A percentile compares a stretch with the other conserved stretches of the same genome.
phyloP scores from a whole-genome alignment of 2,329 filamentous ascomycete species.

The Septoria petroselini region DNA sequence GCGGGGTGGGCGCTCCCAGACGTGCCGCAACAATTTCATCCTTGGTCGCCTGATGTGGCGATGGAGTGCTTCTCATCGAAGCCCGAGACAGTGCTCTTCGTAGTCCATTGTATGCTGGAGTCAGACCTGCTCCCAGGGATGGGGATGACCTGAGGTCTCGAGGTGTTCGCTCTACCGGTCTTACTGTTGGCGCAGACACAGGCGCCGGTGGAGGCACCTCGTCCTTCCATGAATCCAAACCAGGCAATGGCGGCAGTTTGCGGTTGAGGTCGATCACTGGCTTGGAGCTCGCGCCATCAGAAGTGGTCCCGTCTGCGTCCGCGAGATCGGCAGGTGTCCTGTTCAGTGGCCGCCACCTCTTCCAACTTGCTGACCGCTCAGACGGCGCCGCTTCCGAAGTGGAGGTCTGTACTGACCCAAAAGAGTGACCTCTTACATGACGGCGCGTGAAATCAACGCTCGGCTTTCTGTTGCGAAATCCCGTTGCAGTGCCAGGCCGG shows the following conservation, averaged over 20 bases:
- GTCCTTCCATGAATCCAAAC: conserved; percentile 43
- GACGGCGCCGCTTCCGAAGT: conserved; percentile 26
- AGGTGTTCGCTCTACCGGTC: not conserved
- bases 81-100: conserved; percentile 15
- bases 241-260: conserved; percentile 48
- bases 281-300: conserved; percentile 15
- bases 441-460: conserved; percentile 35
- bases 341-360: conserved; percentile 18
- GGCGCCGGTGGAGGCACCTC: conserved; percentile 8
- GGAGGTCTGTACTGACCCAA: conserved; percentile 28
- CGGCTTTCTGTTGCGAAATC: conserved; percentile 23
- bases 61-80: conserved; percentile 5
- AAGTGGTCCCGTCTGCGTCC: conserved; percentile 12
- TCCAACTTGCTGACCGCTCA: conserved; percentile 15
- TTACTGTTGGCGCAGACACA: not conserved
- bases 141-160: conserved; percentile 3
- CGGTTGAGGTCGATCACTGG: conserved; percentile 45
- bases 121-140: conserved; percentile 3
- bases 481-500: conserved; percentile 34
- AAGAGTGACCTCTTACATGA: conserved; percentile 29
- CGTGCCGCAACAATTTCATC: conserved; percentile 22
- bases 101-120: conserved; percentile 16
- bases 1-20: conserved; percentile 26
- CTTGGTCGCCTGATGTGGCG: not conserved
- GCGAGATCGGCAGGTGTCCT: conserved; percentile 16